A percentile compares a stretch with the other conserved stretches of the same genome.
phyloP scores from a whole-genome alignment of 257 asterid genomes.

The Solanum chaucha region DNA sequence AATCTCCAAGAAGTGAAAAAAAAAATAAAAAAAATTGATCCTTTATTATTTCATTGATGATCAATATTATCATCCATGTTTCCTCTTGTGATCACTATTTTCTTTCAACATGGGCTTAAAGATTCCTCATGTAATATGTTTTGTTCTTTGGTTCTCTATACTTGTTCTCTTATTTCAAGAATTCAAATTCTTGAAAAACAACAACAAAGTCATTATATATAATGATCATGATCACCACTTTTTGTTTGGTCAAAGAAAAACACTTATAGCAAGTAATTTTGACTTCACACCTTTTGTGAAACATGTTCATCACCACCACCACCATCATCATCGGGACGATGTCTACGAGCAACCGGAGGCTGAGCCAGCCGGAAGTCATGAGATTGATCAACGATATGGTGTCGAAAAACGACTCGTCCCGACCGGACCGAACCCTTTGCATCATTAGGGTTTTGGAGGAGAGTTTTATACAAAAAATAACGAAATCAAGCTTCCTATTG shows the following conservation, averaged over 20 bases:
- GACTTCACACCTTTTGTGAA: slow-evolving; percentile 54
- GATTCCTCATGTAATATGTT: slow-evolving; percentile 21
- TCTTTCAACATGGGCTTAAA: slow-evolving; percentile 36
- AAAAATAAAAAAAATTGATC: not conserved
- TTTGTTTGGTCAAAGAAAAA: slow-evolving; percentile 31
- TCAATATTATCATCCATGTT: slow-evolving; percentile 40
- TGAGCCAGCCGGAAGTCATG: slow-evolving; percentile 12
- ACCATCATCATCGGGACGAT: not conserved
- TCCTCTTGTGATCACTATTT: slow-evolving; percentile 26
- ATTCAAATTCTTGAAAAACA: slow-evolving; percentile 10
- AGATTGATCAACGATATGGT: slow-evolving; percentile 59
- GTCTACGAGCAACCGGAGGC: no score
- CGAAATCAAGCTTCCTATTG: not conserved
- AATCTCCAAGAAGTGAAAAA: slow-evolving; percentile 19
- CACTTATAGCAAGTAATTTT: slow-evolving; percentile 26
- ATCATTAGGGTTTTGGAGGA: slow-evolving; percentile 31
- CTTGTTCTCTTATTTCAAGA: slow-evolving; percentile 36
- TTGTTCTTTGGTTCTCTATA: slow-evolving; percentile 33
- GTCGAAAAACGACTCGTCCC: slow-evolving; percentile 75
- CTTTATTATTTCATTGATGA: slow-evolving; percentile 3
- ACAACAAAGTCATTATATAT: not conserved
- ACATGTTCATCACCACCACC: not conserved
- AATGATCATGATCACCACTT: not conserved
- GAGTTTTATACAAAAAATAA: not conserved
- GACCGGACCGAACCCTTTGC: slow-evolving; percentile 80